phyloP scores from a whole-genome alignment of 2,329 filamentous ascomycete species.

The Apiospora marii region DNA sequence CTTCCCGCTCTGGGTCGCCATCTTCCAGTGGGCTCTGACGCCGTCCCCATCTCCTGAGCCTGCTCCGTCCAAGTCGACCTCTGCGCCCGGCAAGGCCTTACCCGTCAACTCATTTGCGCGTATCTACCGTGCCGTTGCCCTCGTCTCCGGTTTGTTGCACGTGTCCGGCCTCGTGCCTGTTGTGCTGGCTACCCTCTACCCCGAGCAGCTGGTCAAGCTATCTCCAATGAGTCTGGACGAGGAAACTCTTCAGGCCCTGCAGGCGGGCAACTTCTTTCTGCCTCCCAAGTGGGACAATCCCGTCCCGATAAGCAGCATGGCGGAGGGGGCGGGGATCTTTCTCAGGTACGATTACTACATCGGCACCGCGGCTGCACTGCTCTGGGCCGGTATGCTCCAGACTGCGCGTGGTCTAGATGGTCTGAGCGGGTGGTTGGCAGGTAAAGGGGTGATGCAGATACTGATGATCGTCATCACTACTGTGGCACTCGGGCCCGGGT shows the following conservation, averaged over 20 bases:
- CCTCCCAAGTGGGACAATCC: not conserved
- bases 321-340: not conserved
- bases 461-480: not conserved
- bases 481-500: not conserved
- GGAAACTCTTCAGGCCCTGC: not conserved
- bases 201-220: not conserved
- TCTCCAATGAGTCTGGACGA: not conserved
- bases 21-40: not conserved
- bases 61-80: not conserved
- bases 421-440: not conserved
- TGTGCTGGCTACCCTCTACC: not conserved
- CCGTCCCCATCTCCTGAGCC: not conserved
- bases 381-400: not conserved
- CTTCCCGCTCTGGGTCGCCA: not conserved
- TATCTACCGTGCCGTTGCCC: not conserved
- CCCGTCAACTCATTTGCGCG: not conserved
- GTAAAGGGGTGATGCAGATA: not conserved
- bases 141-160: not conserved
- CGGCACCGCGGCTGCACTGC: not conserved
- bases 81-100: accelerated
- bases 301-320: not conserved
- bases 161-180: not conserved
- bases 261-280: not conserved
- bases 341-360: not conserved
- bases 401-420: not conserved